Percentiles rank a stretch among this genome's conserved stretches.
phyloP scores from a whole-genome alignment of 306 rosid species.

The Vigna angularis region DNA sequence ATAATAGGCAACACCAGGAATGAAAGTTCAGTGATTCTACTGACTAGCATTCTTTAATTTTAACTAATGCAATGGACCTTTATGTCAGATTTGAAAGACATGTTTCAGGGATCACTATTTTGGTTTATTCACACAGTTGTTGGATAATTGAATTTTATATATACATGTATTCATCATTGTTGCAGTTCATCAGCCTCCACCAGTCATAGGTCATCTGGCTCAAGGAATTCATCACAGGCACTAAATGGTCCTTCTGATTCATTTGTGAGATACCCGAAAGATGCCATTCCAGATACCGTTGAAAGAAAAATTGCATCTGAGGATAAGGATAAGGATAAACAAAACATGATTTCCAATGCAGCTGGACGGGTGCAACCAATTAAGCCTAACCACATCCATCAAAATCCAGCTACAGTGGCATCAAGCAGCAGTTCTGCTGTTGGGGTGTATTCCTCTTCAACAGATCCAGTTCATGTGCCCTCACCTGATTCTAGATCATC shows the following conservation, averaged over 20 bases:
- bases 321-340: slow-evolving; percentile 75
- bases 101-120: slow-evolving; percentile 25
- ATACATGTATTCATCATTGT: slow-evolving; percentile 31
- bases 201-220: slow-evolving; percentile 63
- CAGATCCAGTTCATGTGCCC: slow-evolving; percentile 99
- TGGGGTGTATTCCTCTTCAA: slow-evolving; percentile 93
- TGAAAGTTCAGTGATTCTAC: not conserved
- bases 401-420: slow-evolving; percentile 55
- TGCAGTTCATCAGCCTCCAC: slow-evolving; percentile 62
- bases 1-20: not conserved
- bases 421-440: slow-evolving; percentile 76
- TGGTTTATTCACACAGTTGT: slow-evolving; percentile 11
- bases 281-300: slow-evolving; percentile 48
- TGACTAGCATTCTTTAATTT: not conserved
- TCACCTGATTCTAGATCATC: slow-evolving; percentile 94
- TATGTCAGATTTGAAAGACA: not conserved
- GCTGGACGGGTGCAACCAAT: slow-evolving; percentile 55
- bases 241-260: slow-evolving; percentile 64
- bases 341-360: slow-evolving; percentile 47
- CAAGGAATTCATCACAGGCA: slow-evolving; percentile 58
- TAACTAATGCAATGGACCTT: not conserved
- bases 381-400: slow-evolving; percentile 60
- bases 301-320: slow-evolving; percentile 55
- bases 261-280: slow-evolving; percentile 51
- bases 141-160: slow-evolving; percentile 26